These are phyloP conservation scores for Pyrus communis DNA, from an alignment of 306 rosid species.

Conservation along the genomic window DNA sequence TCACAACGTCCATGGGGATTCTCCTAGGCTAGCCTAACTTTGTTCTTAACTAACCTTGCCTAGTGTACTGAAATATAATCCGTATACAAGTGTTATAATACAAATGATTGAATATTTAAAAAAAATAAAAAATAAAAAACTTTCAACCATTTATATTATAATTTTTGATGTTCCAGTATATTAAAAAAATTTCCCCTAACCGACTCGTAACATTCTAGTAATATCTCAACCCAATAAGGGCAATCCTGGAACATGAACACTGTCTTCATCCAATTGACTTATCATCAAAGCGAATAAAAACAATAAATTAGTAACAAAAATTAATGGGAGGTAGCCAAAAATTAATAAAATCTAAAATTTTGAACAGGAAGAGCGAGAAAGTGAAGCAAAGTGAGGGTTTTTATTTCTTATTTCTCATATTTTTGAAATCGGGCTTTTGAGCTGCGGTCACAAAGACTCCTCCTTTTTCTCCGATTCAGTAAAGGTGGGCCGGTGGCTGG, in stretches of 20 bases:
- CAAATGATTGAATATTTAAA: too few relatives aligned
- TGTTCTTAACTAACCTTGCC: neutral
- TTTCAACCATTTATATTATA: too few relatives aligned
- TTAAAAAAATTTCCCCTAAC: neutral
- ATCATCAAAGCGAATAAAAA: neutral
- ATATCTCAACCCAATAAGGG: neutral
- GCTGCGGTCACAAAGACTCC: neutral
- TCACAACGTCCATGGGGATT: constrained; percentile 2
- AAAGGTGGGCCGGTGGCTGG: neutral
- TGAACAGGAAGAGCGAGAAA: constrained; percentile 10
- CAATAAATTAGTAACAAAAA: neutral
- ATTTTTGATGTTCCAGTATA: too few relatives aligned
- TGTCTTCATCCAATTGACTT: neutral
- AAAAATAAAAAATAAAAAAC: too few relatives aligned
- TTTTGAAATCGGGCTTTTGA: neutral
- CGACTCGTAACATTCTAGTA: constrained; percentile 13
- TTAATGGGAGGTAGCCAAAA: neutral
- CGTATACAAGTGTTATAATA: fast-evolving
- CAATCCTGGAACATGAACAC: neutral
- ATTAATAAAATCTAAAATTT: neutral
- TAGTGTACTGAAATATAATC: fast-evolving
- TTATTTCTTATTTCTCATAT: neutral
- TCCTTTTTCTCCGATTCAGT: neutral
- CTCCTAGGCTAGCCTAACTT: neutral
- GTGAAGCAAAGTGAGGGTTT: neutral